phyloP scores from a whole-genome alignment of 306 rosid species.

The Trichosanthes truncata region DNA sequence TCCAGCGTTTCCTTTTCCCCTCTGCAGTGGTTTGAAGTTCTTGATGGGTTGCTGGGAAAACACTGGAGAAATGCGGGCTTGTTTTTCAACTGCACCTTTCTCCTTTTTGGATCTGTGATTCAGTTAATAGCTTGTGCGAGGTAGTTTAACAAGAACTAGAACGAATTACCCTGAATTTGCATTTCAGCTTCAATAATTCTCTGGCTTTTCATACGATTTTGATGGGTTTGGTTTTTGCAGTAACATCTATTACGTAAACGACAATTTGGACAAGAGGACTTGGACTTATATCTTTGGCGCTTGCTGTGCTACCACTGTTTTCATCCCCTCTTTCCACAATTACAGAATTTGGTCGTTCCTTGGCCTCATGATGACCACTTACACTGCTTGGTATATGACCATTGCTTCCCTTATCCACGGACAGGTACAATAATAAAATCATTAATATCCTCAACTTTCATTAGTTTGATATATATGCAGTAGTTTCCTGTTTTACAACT shows the following conservation, averaged over 20 bases:
- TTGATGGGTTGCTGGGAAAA: constrained; percentile 88
- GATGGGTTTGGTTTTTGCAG: constrained; percentile 29
- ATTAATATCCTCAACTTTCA: background rate
- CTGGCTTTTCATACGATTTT: background rate
- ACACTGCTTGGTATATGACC: constrained; percentile 96
- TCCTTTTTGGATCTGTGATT: constrained; percentile 96
- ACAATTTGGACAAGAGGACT: constrained; percentile 97
- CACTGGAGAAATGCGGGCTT: constrained; percentile 91
- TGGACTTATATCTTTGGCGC: constrained; percentile 98
- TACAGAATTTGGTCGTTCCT: constrained; percentile 94
- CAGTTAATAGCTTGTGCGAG: constrained; percentile 97
- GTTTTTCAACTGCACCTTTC: constrained; percentile 94
- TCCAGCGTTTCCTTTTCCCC: background rate
- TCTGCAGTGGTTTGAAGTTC: constrained; percentile 95
- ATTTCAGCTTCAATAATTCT: background rate
- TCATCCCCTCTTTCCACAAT: constrained; percentile 93
- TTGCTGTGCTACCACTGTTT: constrained; percentile 94
- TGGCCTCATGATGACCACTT: constrained; percentile 86
- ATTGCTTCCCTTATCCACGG: constrained; percentile 85
- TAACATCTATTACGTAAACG: constrained; percentile 92
- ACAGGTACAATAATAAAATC: constrained; percentile 38
- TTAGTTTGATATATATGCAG: background rate
- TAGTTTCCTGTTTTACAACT: background rate
- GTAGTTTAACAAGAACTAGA: constrained; percentile 19
- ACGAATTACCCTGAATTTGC: background rate